Evolutionary conservation across 1,139 yeast species (phyloP).

Genomic region (Blastobotrys serpentis): DNA sequence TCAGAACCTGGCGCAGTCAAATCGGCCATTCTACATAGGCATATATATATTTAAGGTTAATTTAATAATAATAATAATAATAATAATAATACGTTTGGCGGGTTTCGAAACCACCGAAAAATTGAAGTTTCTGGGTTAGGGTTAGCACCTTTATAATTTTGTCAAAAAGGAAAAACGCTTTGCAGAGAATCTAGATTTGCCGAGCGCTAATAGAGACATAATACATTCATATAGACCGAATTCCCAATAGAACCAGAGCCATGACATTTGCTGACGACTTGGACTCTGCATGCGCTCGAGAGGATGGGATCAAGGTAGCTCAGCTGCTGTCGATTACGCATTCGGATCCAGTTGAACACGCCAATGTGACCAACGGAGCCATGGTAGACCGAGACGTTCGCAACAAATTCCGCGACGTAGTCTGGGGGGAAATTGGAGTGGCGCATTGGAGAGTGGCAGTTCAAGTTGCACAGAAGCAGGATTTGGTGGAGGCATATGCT

Average conservation of each 20-base stretch:
- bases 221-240: too few species aligned
- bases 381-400: slow-evolving; percentile 23
- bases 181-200: too few species aligned
- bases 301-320: slow-evolving; percentile 30
- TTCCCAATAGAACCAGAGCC: too few species aligned
- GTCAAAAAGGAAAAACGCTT: too few species aligned
- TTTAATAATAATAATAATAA: too few species aligned
- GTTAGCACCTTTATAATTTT: background rate
- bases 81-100: too few species aligned
- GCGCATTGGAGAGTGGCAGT: slow-evolving; percentile 34
- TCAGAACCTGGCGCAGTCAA: slow-evolving; percentile 65
- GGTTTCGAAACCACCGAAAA: too few species aligned
- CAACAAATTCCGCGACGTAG: slow-evolving; percentile 18
- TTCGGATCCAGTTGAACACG: slow-evolving; percentile 24
- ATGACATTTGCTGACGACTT: slow-evolving; percentile 24
- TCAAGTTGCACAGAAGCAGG: slow-evolving; percentile 27
- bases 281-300: slow-evolving; percentile 20
- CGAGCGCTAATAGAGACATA: too few species aligned
- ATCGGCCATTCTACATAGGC: slow-evolving; percentile 47
- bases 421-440: slow-evolving; percentile 31
- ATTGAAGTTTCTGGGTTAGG: background rate
- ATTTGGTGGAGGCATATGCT: slow-evolving; percentile 31
- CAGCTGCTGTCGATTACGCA: slow-evolving; percentile 29
- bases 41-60: too few species aligned
- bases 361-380: slow-evolving; percentile 28